phyloP scores from a whole-genome alignment of 106 monocot genomes.

The Narthecium ossifragum region DNA sequence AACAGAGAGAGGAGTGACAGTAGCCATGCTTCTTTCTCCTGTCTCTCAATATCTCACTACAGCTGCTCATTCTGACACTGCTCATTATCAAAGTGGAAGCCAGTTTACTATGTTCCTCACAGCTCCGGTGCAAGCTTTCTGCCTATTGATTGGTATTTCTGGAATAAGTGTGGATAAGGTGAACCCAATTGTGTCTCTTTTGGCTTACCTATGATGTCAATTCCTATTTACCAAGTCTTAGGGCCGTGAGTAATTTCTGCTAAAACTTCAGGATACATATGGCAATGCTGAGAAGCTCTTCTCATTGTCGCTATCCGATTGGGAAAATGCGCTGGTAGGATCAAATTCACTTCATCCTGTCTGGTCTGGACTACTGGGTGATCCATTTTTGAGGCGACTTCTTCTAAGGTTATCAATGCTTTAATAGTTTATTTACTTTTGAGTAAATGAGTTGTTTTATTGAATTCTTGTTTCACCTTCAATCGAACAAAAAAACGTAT shows the following conservation, averaged over 20 bases:
- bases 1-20: conserved; percentile 74
- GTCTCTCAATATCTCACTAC: conserved; percentile 25
- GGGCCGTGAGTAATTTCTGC: background rate
- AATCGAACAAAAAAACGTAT: background rate
- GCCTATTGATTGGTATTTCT: conserved; percentile 45
- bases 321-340: conserved; percentile 31
- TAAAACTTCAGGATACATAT: conserved; percentile 60
- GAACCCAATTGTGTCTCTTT: background rate
- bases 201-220: background rate
- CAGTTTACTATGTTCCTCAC: conserved; percentile 91
- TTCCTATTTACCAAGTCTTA: background rate
- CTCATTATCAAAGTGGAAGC: conserved; percentile 41
- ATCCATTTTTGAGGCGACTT: conserved; percentile 84
- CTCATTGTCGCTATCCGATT: conserved; percentile 47
- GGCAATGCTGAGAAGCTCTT: conserved; percentile 64
- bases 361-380: conserved; percentile 74
- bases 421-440: background rate
- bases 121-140: conserved; percentile 83
- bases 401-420: conserved; percentile 60
- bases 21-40: conserved; percentile 78
- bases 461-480: too few relatives aligned
- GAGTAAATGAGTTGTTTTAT: background rate
- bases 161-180: conserved; percentile 49
- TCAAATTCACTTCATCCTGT: conserved; percentile 58
- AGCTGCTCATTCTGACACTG: conserved; percentile 19